Base-by-base conservation (phyloP, 1,284 basidiomycete species). In the Fomitopsis pinicola region DNA sequence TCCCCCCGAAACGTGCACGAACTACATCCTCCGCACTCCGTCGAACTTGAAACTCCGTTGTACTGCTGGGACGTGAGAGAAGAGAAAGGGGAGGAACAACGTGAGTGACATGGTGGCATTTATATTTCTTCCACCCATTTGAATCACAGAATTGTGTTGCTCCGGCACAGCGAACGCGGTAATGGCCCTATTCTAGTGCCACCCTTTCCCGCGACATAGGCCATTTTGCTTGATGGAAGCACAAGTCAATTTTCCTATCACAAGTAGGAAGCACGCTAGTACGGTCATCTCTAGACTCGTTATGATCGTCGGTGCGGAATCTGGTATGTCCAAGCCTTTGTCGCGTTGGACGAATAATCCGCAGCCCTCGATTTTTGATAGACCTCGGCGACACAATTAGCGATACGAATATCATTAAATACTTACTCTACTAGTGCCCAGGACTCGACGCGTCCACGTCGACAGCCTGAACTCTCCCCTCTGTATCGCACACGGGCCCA, bases 201-300 rank as follows among this genome's bases (percentile, higher is more conserved):
- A 10, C 22, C 36, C n/a, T 55, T 38, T n/a, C 40, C 53, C 40
- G 53, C 53, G 38, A 42, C 36, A 35, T 19, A 30, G 26, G 1
- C 15, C 26, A 56, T 42, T 30, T 42, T 45, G 28, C 17, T 45
- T 56, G 36, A 44, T 58, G 30, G 57, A 58, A 58, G 57, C 44
- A 6, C 44, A 14, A 30, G 57, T 40, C 45, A 48, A 46, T 58
- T 58, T 58, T 58, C 57, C 36, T 45, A 58, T 58, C 57, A 58
- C 44, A 58, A 30, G 22, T 33, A 17, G 26, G 52, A 54, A 54
- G 52, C 52, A 36, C 3, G 35, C 19, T 26, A 38, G 36, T 40
- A 54, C 52, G n/a, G n/a, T 38, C n/a, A 30, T 33, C 28, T 38
- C 52, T 54, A 30, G 52, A n/a, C 52, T 26, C 36, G 7, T n/a